Percentiles rank a stretch among this genome's conserved stretches.
phyloP scores from a whole-genome alignment of 2,329 filamentous ascomycete species.

The Bipolaris zeicola region DNA sequence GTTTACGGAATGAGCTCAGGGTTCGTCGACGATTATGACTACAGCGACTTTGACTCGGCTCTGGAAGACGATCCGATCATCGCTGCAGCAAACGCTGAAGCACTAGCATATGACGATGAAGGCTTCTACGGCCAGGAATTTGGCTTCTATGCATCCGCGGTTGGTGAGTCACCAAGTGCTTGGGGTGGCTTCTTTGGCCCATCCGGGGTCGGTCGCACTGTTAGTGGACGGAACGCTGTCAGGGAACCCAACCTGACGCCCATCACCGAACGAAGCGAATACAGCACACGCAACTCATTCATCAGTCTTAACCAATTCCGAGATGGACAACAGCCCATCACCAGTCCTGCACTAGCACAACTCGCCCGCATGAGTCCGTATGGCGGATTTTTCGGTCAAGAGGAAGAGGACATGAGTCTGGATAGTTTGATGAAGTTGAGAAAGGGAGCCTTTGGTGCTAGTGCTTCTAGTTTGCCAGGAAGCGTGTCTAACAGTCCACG shows the following conservation, averaged over 20 bases:
- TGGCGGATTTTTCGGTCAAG: slow-evolving; percentile 56
- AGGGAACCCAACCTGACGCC: slow-evolving; percentile 92
- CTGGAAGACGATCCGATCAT: slow-evolving; percentile 82
- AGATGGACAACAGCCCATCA: slow-evolving; percentile 58
- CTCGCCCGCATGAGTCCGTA: slow-evolving; percentile 64
- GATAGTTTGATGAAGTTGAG: slow-evolving; percentile 74
- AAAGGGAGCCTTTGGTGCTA: slow-evolving; percentile 79
- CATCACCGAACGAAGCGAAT: slow-evolving; percentile 94
- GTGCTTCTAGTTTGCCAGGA: slow-evolving; percentile 69
- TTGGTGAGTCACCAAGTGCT: slow-evolving; percentile 63
- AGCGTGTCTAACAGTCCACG: slow-evolving; percentile 52
- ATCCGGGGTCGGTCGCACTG: slow-evolving; percentile 68
- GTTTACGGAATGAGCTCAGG: slow-evolving; percentile 45
- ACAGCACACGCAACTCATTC: slow-evolving; percentile 91
- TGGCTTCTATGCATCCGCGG: slow-evolving; percentile 79
- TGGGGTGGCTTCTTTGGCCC: slow-evolving; percentile 91
- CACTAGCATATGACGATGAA: slow-evolving; percentile 87
- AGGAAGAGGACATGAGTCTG: slow-evolving; percentile 72
- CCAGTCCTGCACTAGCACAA: slow-evolving; percentile 77
- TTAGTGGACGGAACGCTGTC: slow-evolving; percentile 67
- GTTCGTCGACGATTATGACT: slow-evolving; percentile 56
- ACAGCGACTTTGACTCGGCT: slow-evolving; percentile 60
- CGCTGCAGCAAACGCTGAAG: slow-evolving; percentile 92
- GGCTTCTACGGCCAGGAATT: slow-evolving; percentile 97
- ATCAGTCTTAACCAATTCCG: slow-evolving; percentile 69